These are phyloP conservation scores for Dendrostoma leiphaemia DNA, from an alignment of 2,329 filamentous ascomycete genomes.

Conservation along the genomic window DNA sequence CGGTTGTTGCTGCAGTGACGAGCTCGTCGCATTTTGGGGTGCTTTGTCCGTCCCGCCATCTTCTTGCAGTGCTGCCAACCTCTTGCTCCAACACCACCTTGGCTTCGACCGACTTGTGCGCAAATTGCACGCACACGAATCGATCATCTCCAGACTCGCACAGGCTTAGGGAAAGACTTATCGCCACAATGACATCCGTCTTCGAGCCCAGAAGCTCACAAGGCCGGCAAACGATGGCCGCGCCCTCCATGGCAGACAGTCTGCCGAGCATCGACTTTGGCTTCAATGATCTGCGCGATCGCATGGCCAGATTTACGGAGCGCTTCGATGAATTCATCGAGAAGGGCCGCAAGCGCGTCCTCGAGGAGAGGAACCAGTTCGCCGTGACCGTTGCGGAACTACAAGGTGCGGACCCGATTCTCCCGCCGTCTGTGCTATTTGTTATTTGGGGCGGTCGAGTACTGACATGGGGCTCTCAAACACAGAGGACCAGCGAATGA, in stretches of 20 bases:
- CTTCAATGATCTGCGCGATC: constrained; percentile 91
- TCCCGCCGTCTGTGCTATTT: neutral
- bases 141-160: neutral
- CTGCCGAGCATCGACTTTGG: constrained; percentile 92
- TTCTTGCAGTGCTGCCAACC: too few species aligned
- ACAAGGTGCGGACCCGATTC: constrained; percentile 65
- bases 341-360: constrained; percentile 79
- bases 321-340: constrained; percentile 95
- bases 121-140: neutral
- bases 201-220: constrained; percentile 71
- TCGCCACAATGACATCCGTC: constrained; percentile 50
- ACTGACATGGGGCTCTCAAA: neutral
- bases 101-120: neutral
- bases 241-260: constrained; percentile 70
- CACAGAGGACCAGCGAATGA: constrained; percentile 87
- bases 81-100: neutral
- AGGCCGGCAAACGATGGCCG: constrained; percentile 58
- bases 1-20: constrained; percentile 20
- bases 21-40: neutral
- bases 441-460: too few species aligned
- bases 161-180: constrained; percentile 13
- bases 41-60: too few species aligned
- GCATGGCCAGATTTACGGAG: constrained; percentile 89
- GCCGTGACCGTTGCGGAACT: constrained; percentile 86
- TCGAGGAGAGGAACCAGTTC: constrained; percentile 94